Base-by-base conservation (phyloP, 257 asterid species). In the Asclepias syriaca region DNA sequence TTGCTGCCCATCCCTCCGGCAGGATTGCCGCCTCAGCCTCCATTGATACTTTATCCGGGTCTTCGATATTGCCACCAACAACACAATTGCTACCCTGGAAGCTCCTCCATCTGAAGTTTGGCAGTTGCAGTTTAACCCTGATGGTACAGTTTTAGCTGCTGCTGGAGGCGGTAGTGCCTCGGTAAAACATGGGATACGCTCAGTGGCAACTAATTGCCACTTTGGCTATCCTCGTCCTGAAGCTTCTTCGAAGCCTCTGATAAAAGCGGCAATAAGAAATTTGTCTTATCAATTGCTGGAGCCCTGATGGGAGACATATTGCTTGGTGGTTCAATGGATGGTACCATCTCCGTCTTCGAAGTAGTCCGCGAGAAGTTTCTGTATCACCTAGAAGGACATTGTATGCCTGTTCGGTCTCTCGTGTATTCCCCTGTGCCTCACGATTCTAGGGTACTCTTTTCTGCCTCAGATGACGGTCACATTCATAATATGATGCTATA, bases 151-250 rank as follows among this genome's bases (percentile, higher is more conserved):
- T n/a, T 86, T 95, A 27, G 99, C 98, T 4, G 98, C 92, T 77
- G 98, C 99, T 29, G 99, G 99, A 80, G 99, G 99, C 40, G 90
- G 99, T 57, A 92, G 99, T 71, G 92, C 96, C 68, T 92, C 98
- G 16, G 90, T 92, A 69, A 95, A 95, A 80, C 85, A 27, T 95
- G 97, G 97, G 97, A 92, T 69, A 95, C 98, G 86, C 91, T 10
- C 86, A 84, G 43, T 95, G 99, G 99, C 89, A 85, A 74, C 81
- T 81, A 6, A 73, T 80, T 14, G 84, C 88, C 53, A 86, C 98
- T 15, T 77, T 92, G 64, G 89, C 96, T 64, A 85, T 91, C 58
- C 99, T 54, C 92, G 91, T 37, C 92, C 96, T 11, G 99, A 90
- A 85, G 88, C 87, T 49, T 53, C 87, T 49, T 53, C 77, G 45